Percentiles rank a stretch among this genome's conserved stretches.
Evolutionary conservation across 1,284 basidiomycete genomes (phyloP).

Genomic region (Farysia itapuensis): DNA sequence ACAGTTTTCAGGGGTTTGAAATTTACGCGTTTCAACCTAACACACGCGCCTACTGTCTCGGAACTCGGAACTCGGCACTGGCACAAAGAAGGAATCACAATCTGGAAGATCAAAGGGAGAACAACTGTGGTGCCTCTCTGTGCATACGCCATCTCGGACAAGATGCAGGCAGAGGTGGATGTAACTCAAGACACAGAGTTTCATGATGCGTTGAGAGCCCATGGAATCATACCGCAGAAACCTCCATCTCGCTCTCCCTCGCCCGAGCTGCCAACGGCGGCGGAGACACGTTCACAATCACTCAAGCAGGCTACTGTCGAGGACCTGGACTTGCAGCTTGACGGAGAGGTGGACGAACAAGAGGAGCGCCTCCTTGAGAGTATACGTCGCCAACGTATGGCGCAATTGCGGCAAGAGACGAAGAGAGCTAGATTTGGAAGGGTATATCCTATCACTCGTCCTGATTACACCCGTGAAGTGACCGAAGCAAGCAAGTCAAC

Average conservation of each 20-base stretch:
- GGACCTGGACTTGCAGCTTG: constrained; percentile 45
- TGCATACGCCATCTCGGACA: too few species aligned
- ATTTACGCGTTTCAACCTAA: too few species aligned
- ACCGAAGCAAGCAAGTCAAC: constrained; percentile 82
- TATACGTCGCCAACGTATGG: constrained; percentile 71
- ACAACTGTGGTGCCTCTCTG: too few species aligned
- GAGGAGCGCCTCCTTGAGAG: constrained; percentile 75
- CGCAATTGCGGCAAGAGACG: constrained; percentile 69
- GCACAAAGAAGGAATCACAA: too few species aligned
- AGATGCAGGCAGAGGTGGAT: constrained; percentile 47
- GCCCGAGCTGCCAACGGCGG: constrained; percentile 42
- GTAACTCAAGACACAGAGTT: constrained; percentile 54
- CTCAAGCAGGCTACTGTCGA: constrained; percentile 45
- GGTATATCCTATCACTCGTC: constrained; percentile 82
- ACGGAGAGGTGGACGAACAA: constrained; percentile 65
- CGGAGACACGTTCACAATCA: constrained; percentile 23
- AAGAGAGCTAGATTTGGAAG: constrained; percentile 77
- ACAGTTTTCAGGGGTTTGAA: too few species aligned
- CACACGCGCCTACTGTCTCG: too few species aligned
- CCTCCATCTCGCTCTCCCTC: constrained; percentile 55
- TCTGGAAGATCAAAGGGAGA: too few species aligned
- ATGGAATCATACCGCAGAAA: constrained; percentile 57
- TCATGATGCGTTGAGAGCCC: constrained; percentile 55
- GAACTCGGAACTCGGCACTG: too few species aligned
- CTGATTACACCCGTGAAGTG: constrained; percentile 91